Evolutionary conservation across 176 grass and related monocot species (phyloP), one percentile per base, ranked within the genome.

Genomic region (Triticum dicoccoides): DNA sequence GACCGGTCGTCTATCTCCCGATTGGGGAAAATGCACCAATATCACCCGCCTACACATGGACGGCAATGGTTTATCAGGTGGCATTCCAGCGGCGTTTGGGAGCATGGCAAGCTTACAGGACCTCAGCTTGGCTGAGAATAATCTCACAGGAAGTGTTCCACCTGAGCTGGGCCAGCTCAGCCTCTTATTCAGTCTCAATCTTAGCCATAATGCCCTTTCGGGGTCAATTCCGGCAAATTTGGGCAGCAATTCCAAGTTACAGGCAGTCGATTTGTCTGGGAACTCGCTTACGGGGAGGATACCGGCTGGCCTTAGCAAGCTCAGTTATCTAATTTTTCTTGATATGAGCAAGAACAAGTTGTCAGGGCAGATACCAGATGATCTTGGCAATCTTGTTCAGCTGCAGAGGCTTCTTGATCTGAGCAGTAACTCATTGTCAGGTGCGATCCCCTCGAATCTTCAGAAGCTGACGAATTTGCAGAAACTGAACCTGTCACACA

Each of bases 371-470:
- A 99, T 96, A 88, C 92, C 97, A 65, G 24, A 10, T 76, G 75
- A 99, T 83, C 70, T 99, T 0, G 92, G 97, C 12, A 94, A 99
- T 65, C 85, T 99, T 72, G 17, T 21, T 52, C 45, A 68, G 66
- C 66, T 99, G 58, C 94, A 96, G 73, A 91, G 29, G 5, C 54
- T 99, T 67, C 90, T 99, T 82, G 97, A 99, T 93, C 62, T 99
- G 83, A 99, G 97, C 68, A 93, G 90, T 77, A 99, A 99, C 85
- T 92, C 80, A 6, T 64, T 99, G 20, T 89, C 83, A 3, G 97
- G 92, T 71, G 2, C 5, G 0, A 96, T 96, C 66, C 90, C 94
- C 34, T 85, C 92, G 15, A 91, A 93, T 91, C 88, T 99, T 1
- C 66, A 18, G 37, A 94, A 89, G 37, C 83, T 94, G 62, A 44